Conservation (phyloP, 2,329 filamentous ascomycete species). For the Davidsoniella eucalypti region DNA sequence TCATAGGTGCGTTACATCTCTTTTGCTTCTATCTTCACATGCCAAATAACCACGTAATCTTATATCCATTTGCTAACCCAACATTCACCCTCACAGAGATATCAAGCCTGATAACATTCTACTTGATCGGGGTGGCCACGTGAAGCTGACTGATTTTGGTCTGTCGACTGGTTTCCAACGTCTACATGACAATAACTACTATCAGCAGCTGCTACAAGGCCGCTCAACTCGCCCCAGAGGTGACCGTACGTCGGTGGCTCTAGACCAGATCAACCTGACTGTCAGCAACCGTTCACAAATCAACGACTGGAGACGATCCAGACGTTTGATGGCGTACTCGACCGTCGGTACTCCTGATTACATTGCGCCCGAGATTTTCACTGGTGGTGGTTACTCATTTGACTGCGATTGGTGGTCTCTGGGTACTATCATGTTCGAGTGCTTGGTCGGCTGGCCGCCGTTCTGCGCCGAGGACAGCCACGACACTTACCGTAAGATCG, state of each 20-base stretch:
- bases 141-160: slow-evolving; percentile 70
- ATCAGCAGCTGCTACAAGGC: slow-evolving; percentile 52
- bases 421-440: slow-evolving; percentile 75
- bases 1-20: slow-evolving; percentile 54
- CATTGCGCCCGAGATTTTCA: slow-evolving; percentile 64
- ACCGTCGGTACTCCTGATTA: slow-evolving; percentile 95
- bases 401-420: slow-evolving; percentile 74
- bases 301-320: slow-evolving; percentile 67
- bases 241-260: slow-evolving; percentile 82
- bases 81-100: slow-evolving; percentile 29
- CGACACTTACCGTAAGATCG: slow-evolving; percentile 97
- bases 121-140: slow-evolving; percentile 58
- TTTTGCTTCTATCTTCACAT: neutral
- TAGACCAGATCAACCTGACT: slow-evolving; percentile 95
- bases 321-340: slow-evolving; percentile 73
- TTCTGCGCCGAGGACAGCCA: slow-evolving; percentile 92
- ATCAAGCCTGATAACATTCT: slow-evolving; percentile 75
- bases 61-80: neutral
- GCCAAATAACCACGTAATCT: neutral
- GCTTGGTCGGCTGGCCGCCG: slow-evolving; percentile 66
- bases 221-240: slow-evolving; percentile 31
- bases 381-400: slow-evolving; percentile 54
- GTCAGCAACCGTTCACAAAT: slow-evolving; percentile 94
- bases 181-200: slow-evolving; percentile 63
- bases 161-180: slow-evolving; percentile 66